Evolutionary conservation across 768 basidiomycete genomes (phyloP).

Genomic region (Tulasnella sp.): DNA sequence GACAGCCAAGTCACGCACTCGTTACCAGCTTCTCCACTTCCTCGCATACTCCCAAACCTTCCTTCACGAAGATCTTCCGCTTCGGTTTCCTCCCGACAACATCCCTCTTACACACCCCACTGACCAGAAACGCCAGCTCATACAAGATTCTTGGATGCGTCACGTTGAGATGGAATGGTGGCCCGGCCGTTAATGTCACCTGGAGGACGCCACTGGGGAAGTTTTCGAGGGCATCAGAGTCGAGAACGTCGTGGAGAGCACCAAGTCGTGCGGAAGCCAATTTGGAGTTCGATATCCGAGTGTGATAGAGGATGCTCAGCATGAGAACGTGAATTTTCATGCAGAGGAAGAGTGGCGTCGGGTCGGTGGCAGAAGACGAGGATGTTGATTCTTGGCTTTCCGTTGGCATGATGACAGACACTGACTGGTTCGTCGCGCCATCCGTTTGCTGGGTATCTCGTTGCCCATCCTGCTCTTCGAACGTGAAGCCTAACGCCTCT

Average conservation of each 20-base stretch:
- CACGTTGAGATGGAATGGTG: slow-evolving; percentile 54
- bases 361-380: slow-evolving; percentile 18
- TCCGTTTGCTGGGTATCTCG: slow-evolving; percentile 24
- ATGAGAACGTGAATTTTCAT: slow-evolving; percentile 65
- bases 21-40: slow-evolving; percentile 51
- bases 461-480: not conserved
- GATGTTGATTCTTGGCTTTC: slow-evolving; percentile 34
- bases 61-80: slow-evolving; percentile 67
- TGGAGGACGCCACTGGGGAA: slow-evolving; percentile 49
- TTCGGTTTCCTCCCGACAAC: slow-evolving; percentile 74
- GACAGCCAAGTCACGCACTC: slow-evolving; percentile 43
- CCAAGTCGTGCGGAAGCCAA: slow-evolving; percentile 57
- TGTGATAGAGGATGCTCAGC: slow-evolving; percentile 62
- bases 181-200: slow-evolving; percentile 46
- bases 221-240: slow-evolving; percentile 55
- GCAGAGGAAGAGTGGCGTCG: slow-evolving; percentile 39
- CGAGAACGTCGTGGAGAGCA: slow-evolving; percentile 67
- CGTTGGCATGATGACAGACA: slow-evolving; percentile 20
- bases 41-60: slow-evolving; percentile 50
- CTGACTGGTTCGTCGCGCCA: not conserved
- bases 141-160: slow-evolving; percentile 72
- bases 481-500: slow-evolving; percentile 52
- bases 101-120: slow-evolving; percentile 68
- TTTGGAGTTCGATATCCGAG: slow-evolving; percentile 58
- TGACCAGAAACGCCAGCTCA: slow-evolving; percentile 67